Evolutionary conservation across 208 protist genomes (phyloP).

Genomic region (Crithidia sp.): DNA sequence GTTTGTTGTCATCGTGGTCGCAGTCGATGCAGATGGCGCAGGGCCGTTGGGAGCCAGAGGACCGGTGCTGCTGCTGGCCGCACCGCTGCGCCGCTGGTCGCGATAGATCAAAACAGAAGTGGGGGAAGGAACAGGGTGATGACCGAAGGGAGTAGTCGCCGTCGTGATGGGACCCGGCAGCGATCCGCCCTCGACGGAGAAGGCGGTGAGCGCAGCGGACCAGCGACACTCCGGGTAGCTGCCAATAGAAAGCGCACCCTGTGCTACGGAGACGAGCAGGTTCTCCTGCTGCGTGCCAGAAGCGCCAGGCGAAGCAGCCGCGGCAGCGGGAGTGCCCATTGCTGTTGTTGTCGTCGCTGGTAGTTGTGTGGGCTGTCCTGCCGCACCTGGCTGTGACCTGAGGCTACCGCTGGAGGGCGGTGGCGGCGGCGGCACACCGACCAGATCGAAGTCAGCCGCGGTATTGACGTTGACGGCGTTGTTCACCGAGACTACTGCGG

Average conservation of each 20-base stretch:
- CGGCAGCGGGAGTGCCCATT: not conserved
- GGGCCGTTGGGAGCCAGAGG: not conserved
- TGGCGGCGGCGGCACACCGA: too few species aligned
- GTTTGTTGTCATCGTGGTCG: not conserved
- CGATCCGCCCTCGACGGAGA: not conserved
- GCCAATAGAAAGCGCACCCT: not conserved
- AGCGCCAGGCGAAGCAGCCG: too few species aligned
- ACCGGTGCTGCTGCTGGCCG: not conserved
- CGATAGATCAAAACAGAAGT: slow-evolving; percentile 6
- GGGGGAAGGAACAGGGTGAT: not conserved
- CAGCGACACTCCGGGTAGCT: slow-evolving; percentile 10
- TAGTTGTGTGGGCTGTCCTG: not conserved
- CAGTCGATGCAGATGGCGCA: not conserved
- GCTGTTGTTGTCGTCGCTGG: not conserved
- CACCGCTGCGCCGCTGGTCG: slow-evolving; percentile 1
- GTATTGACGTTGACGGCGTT: too few species aligned
- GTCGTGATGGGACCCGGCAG: not conserved
- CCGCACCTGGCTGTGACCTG: not conserved
- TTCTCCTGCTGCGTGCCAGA: not conserved
- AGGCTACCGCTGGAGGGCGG: too few species aligned
- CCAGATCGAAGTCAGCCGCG: too few species aligned
- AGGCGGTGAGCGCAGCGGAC: slow-evolving; percentile 6
- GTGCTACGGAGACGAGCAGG: not conserved
- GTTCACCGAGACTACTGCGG: not conserved
- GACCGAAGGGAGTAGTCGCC: not conserved